Percentiles rank a stretch among this genome's conserved stretches.
phyloP scores from a whole-genome alignment of 345 rosid species.

The Gossypium raimondii region DNA sequence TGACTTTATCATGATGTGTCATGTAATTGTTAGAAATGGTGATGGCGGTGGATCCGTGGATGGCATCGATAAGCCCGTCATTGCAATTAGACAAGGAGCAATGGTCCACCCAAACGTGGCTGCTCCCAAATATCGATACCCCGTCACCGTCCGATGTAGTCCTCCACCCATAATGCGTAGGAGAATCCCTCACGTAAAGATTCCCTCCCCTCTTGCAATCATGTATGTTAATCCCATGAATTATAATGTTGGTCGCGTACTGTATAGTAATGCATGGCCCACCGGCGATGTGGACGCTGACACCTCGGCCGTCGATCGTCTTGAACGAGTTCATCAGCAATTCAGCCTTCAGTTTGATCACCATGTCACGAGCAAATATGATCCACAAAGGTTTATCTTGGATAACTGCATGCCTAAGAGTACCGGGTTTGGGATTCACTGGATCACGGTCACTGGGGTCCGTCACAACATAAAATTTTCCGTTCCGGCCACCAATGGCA shows the following conservation, averaged over 20 bases:
- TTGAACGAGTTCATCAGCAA: conserved; percentile 60
- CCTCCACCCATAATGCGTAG: conserved; percentile 56
- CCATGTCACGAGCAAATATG: conserved; percentile 57
- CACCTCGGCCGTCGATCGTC: conserved; percentile 63
- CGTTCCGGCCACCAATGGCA: conserved; percentile 63
- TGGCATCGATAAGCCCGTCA: conserved; percentile 60
- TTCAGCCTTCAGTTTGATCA: conserved; percentile 50
- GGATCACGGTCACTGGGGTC: conserved; percentile 39
- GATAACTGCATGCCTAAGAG: conserved; percentile 53
- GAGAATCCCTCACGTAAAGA: conserved; percentile 56
- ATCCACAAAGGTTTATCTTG: conserved; percentile 58
- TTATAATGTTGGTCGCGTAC: conserved; percentile 52
- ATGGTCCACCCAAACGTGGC: conserved; percentile 63
- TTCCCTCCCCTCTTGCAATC: conserved; percentile 58
- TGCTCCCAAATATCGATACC: conserved; percentile 52
- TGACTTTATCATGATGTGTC: conserved; percentile 57
- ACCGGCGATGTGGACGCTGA: conserved; percentile 47
- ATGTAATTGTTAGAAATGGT: conserved; percentile 56
- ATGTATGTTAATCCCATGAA: conserved; percentile 52
- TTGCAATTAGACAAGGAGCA: conserved; percentile 56
- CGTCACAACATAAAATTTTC: conserved; percentile 47
- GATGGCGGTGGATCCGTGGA: conserved; percentile 54
- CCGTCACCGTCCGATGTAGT: conserved; percentile 62
- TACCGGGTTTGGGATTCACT: conserved; percentile 58
- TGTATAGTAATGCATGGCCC: conserved; percentile 65